phyloP scores from a whole-genome alignment of 2,329 filamentous ascomycete species.

The Exophiala xenobiotica region DNA sequence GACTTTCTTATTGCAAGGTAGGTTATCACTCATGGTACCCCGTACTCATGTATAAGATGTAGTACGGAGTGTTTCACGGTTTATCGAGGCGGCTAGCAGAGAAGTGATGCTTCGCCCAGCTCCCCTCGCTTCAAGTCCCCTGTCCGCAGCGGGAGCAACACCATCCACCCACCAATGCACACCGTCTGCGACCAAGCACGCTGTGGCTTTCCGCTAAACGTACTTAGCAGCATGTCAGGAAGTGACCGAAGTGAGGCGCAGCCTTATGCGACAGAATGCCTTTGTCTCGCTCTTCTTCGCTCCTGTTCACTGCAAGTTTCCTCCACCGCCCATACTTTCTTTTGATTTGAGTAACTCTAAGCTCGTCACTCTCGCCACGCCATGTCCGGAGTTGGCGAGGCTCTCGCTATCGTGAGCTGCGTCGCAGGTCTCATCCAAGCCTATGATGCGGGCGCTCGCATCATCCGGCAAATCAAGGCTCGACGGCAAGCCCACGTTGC shows the following conservation, averaged over 20 bases:
- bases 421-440: slow-evolving; percentile 19
- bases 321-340: background rate
- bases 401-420: slow-evolving; percentile 19
- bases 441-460: slow-evolving; percentile 16
- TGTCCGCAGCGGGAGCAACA: background rate
- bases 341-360: slow-evolving; percentile 4
- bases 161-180: slow-evolving; percentile 1
- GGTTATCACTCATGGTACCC: too few relatives aligned
- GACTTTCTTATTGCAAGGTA: too few relatives aligned
- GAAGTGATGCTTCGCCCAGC: background rate
- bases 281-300: background rate
- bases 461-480: slow-evolving; percentile 19
- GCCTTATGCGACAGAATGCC: slow-evolving; percentile 12
- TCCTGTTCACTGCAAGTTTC: background rate
- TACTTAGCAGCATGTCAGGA: slow-evolving; percentile 2
- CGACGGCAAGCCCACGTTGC: slow-evolving; percentile 16
- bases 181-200: slow-evolving; percentile 2
- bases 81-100: too few relatives aligned
- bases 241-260: slow-evolving; percentile 12
- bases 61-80: too few relatives aligned
- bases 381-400: slow-evolving; percentile 21
- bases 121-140: background rate
- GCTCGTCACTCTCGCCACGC: background rate
- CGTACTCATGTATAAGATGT: too few relatives aligned
- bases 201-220: slow-evolving; percentile 14